These are phyloP conservation scores for Xylaria digitata DNA, from an alignment of 2,329 filamentous ascomycete genomes.

Conservation along the genomic window DNA sequence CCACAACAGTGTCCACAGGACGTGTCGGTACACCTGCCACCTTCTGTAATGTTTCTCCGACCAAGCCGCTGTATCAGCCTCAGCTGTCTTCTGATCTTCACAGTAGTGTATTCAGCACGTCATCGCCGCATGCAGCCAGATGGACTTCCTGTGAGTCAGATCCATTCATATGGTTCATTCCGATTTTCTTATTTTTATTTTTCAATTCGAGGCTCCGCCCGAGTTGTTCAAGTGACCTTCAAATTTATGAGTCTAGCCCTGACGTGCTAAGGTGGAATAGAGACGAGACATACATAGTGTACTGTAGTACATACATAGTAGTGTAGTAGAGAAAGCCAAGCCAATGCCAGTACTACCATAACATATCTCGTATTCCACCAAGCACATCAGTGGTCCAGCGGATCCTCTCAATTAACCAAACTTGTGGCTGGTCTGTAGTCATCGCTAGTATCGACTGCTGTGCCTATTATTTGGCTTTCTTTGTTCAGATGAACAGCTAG, in stretches of 20 bases:
- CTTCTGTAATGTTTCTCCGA: no score
- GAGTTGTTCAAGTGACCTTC: slow-evolving; percentile 3
- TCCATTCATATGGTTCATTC: background rate
- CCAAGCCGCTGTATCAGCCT: slow-evolving; percentile 23
- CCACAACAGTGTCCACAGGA: background rate
- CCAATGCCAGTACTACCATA: slow-evolving; percentile 8
- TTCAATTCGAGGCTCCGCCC: background rate
- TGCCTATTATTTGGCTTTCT: background rate
- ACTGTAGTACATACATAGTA: background rate
- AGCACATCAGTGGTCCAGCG: slow-evolving; percentile 9
- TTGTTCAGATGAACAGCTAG: background rate
- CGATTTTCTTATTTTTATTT: background rate
- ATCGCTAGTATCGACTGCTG: background rate
- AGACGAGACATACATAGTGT: background rate
- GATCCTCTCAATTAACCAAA: slow-evolving; percentile 25
- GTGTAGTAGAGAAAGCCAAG: slow-evolving; percentile 9
- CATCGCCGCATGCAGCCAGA: slow-evolving; percentile 13
- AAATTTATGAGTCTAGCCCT: background rate
- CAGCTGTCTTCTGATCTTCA: slow-evolving; percentile 9
- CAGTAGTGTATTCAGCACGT: slow-evolving; percentile 11
- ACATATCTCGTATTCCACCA: slow-evolving; percentile 33
- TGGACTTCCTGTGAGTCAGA: slow-evolving; percentile 12
- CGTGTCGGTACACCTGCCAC: background rate
- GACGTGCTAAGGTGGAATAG: background rate
- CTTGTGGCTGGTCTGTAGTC: slow-evolving; percentile 15